phyloP scores from a whole-genome alignment of 1,139 yeast genomes.

The Geotrichum candidum region DNA sequence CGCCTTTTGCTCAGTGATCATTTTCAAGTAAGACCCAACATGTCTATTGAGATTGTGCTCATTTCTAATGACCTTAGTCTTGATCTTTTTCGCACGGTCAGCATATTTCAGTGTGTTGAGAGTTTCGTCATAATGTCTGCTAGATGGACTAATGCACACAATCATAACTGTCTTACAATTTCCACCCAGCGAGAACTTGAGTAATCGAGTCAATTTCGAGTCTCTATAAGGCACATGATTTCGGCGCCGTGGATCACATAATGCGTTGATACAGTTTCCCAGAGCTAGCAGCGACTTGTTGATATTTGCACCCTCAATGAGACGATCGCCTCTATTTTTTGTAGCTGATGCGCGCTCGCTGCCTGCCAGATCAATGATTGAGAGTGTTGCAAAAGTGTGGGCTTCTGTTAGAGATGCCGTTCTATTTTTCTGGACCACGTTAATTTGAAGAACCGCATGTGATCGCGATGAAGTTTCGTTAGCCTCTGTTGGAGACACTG shows the following conservation, averaged over 20 bases:
- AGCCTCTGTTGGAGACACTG: constrained; percentile 85
- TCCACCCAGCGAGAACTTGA: constrained; percentile 89
- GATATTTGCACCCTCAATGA: constrained; percentile 88
- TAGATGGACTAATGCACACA: constrained; percentile 84
- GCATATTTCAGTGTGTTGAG: constrained; percentile 86
- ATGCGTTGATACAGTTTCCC: constrained; percentile 90
- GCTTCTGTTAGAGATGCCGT: constrained; percentile 61
- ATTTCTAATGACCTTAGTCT: constrained; percentile 71
- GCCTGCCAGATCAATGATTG: constrained; percentile 89
- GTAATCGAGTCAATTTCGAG: constrained; percentile 75
- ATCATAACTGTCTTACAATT: constrained; percentile 94
- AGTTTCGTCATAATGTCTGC: constrained; percentile 85
- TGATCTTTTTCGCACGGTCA: constrained; percentile 82
- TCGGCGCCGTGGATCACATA: constrained; percentile 63
- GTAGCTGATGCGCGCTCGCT: constrained; percentile 93
- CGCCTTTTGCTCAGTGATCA: constrained; percentile 75
- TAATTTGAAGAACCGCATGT: constrained; percentile 85
- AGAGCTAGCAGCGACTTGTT: constrained; percentile 80
- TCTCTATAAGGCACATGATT: constrained; percentile 87
- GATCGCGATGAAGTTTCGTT: constrained; percentile 86
- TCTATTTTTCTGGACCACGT: constrained; percentile 56
- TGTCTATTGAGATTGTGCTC: constrained; percentile 75
- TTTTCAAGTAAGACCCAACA: constrained; percentile 78
- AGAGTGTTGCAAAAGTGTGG: constrained; percentile 70
- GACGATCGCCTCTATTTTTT: constrained; percentile 68